phyloP scores from a whole-genome alignment of 164 flowering plant genomes.

The Tetracentron sinense region DNA sequence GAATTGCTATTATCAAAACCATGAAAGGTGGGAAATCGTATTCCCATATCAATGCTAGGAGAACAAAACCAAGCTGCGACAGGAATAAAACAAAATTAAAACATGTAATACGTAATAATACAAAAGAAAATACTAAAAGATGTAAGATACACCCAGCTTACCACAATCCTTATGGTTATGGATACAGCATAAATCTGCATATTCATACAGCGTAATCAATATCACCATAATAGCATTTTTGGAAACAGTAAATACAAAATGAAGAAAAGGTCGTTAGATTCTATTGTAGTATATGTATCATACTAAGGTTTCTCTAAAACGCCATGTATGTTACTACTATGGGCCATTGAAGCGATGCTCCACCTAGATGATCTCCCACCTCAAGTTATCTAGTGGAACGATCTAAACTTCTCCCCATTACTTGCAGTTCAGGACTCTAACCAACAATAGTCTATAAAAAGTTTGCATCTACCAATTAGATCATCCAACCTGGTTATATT shows the following conservation, averaged over 20 bases:
- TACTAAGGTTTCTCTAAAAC: background rate
- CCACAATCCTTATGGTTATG: conserved; percentile 91
- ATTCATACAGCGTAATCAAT: conserved; percentile 11
- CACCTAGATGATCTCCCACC: too few species aligned
- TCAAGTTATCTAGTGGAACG: background rate
- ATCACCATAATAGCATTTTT: background rate
- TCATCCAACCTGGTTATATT: background rate
- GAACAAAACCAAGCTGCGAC: conserved; percentile 80
- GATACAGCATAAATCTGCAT: conserved; percentile 94
- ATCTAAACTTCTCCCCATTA: background rate
- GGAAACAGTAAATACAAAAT: background rate
- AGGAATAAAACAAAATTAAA: conserved; percentile 1
- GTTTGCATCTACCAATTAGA: too few species aligned
- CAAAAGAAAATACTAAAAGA: background rate
- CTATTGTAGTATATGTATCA: background rate
- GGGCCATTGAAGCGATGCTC: background rate
- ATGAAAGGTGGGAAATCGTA: conserved; percentile 94
- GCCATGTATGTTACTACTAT: background rate
- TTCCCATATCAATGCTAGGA: conserved; percentile 80
- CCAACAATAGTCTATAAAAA: background rate
- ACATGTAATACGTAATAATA: background rate
- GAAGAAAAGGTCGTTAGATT: background rate
- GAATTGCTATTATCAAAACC: conserved; percentile 81
- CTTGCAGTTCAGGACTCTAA: background rate
- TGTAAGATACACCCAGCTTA: conserved; percentile 28